These are phyloP conservation scores for Teunomyces gatunensis DNA, from an alignment of 805 yeast species.

Conservation along the genomic window DNA sequence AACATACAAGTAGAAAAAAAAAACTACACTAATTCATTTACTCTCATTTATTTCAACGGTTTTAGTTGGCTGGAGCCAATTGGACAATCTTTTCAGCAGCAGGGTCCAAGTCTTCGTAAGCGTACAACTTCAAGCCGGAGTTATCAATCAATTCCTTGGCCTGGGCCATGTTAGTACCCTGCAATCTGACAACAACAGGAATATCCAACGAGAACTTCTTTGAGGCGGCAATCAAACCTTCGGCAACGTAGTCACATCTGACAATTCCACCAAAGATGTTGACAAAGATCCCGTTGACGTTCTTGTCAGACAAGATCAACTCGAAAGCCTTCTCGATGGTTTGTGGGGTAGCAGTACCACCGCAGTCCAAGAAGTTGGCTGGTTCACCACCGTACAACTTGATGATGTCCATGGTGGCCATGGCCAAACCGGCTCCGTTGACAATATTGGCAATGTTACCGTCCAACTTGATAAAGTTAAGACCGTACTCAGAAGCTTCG, in stretches of 20 bases:
- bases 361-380: slow-evolving; percentile 98
- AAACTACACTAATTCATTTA: neutral
- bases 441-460: slow-evolving; percentile 99
- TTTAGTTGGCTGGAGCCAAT: slow-evolving; percentile 37
- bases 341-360: slow-evolving; percentile 99
- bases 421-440: slow-evolving; percentile 99
- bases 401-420: slow-evolving; percentile 99
- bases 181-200: slow-evolving; percentile 97
- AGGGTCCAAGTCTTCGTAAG: slow-evolving; percentile 89
- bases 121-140: slow-evolving; percentile 89
- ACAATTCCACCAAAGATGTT: slow-evolving; percentile 99
- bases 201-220: slow-evolving; percentile 85
- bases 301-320: slow-evolving; percentile 83
- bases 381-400: slow-evolving; percentile 98
- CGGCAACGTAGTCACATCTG: slow-evolving; percentile 98
- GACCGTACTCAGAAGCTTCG: slow-evolving; percentile 82
- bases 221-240: slow-evolving; percentile 94
- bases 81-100: slow-evolving; percentile 95
- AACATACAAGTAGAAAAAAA: neutral
- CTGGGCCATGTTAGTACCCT: slow-evolving; percentile 92
- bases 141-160: slow-evolving; percentile 84
- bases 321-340: slow-evolving; percentile 96
- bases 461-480: slow-evolving; percentile 95
- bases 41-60: neutral
- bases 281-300: slow-evolving; percentile 93